These are phyloP conservation scores for Nicotiana attenuata DNA, from an alignment of 257 asterid species.

Conservation along the genomic window DNA sequence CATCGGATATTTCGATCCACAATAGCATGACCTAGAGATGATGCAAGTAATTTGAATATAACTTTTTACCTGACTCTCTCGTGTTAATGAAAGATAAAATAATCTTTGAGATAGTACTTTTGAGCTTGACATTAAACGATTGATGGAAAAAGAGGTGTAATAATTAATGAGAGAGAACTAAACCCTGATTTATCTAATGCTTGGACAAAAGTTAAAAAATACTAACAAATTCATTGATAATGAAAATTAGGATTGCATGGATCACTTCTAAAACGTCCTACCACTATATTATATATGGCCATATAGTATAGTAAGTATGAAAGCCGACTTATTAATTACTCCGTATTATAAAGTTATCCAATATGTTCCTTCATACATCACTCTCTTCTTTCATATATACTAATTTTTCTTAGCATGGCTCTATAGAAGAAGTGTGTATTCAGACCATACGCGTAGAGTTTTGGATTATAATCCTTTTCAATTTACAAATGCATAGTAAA, in stretches of 20 bases:
- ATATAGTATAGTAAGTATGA: neutral
- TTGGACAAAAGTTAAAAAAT: neutral
- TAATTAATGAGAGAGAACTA: neutral
- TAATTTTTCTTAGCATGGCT: neutral
- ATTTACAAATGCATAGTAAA: neutral
- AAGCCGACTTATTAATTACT: neutral
- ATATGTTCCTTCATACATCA: neutral
- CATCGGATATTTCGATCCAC: neutral
- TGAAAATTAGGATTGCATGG: neutral
- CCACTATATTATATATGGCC: neutral
- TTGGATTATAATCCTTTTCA: neutral
- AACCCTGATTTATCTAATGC: conserved; percentile 1
- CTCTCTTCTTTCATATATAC: neutral
- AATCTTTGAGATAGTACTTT: too few species aligned
- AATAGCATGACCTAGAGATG: neutral
- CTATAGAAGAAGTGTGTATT: neutral
- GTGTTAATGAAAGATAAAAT: neutral
- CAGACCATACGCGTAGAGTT: neutral
- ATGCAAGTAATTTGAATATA: neutral
- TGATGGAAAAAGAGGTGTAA: neutral
- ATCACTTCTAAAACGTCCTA: neutral
- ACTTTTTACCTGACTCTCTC: neutral
- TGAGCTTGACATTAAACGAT: neutral
- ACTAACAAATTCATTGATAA: neutral
- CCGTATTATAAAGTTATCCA: neutral